These are phyloP conservation scores for Psidium friedrichsthalianum DNA, from an alignment of 345 rosid species.

Conservation along the genomic window DNA sequence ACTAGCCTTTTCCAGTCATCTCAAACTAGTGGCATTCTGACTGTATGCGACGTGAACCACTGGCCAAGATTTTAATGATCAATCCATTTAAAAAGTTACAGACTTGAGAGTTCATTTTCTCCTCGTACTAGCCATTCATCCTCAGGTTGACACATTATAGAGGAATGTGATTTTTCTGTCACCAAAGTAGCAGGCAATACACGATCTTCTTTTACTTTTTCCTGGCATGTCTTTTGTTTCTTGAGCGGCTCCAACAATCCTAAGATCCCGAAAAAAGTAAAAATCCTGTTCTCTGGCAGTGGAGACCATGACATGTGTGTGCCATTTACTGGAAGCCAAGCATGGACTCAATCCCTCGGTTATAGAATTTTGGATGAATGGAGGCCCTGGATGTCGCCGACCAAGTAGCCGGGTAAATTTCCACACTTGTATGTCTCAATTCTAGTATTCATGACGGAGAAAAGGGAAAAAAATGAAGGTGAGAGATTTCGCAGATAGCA, in stretches of 20 bases:
- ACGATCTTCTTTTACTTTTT: background rate
- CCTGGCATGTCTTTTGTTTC: background rate
- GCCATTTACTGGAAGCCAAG: constrained; percentile 46
- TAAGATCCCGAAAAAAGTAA: background rate
- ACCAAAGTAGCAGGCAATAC: background rate
- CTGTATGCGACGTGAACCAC: background rate
- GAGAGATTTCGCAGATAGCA: background rate
- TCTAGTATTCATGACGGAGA: background rate
- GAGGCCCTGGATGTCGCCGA: constrained; percentile 27
- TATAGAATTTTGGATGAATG: constrained; percentile 23
- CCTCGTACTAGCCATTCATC: background rate
- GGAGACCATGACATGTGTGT: constrained; percentile 57
- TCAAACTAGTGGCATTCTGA: background rate
- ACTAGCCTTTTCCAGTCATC: background rate
- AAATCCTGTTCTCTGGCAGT: constrained; percentile 9
- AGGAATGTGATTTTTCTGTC: background rate
- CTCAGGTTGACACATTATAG: background rate
- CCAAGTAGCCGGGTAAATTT: constrained; percentile 30
- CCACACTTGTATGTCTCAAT: background rate
- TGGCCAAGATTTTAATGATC: background rate
- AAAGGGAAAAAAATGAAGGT: background rate
- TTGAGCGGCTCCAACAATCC: background rate
- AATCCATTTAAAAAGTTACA: background rate
- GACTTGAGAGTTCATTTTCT: background rate
- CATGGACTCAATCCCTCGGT: constrained; percentile 43